Evolutionary conservation across 1,284 basidiomycete species (phyloP), one percentile per base, ranked within the genome.

Genomic region (Quambalaria eucalypti): DNA sequence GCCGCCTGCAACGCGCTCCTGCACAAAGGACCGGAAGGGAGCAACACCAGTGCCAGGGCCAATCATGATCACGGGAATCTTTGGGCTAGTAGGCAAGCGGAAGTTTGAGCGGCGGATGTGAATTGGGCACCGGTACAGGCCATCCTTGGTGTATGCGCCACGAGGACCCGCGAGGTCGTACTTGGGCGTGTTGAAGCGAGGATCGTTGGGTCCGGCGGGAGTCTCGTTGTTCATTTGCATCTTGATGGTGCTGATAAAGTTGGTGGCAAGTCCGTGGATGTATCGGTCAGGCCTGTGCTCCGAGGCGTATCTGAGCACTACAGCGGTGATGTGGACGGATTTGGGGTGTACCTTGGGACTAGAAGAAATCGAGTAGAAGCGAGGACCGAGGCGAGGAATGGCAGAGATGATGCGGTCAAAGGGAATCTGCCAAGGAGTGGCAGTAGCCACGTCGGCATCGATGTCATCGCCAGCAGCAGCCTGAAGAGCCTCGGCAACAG

Each of bases 281-380:
- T 59, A 68, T 10, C 62, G 59, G 23, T 52, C 50, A 6, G 47
- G 47, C 19, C 25, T 50, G 44, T 52, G 38, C 42, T 59, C 42
- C 5, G 57, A 46, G 53, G 60, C 48, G 60, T 74, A 73, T 16
- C 68, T 68, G 39, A 75, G 62, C 10, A 96, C 90, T 51, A 98
- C 93, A 53, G 85, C 88, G 19, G 95, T 98, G 69, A 93, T 85
- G 78, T 99, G 93, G 62, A 99, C 88, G 4, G 87, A 80, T 63
- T 83, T 85, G 36, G 91, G 85, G 77, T 90, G 77, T 42, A 97
- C 80, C 77, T 97, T 97, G 49, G 95, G 90, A 60, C 87, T 90
- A 25, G 91, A 96, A 14, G 93, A 96, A 78, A 98, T 98, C 40
- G 95, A 98, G 79, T 96, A 98, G 81, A 88, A 98, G 57, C 93